Evolutionary conservation across 495 filamentous ascomycete species (phyloP), one percentile per base, ranked within the genome.

Genomic region (Glarea lozoyensis): DNA sequence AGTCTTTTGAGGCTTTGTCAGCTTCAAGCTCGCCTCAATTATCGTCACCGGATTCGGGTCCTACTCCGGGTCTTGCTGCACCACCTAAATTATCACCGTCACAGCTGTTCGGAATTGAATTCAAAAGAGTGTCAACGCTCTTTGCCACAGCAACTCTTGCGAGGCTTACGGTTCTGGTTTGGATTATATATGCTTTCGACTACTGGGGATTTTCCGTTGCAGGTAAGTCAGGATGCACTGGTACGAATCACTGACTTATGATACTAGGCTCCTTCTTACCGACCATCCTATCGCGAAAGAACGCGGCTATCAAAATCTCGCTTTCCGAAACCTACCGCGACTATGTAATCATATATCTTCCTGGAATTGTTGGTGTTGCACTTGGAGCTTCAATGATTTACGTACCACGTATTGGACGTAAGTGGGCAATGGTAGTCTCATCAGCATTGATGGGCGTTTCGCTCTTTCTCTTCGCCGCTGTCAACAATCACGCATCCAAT

Each of bases 341-440:
- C 38, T 69, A 67, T 45, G 46, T 70, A 16, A 63, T 61, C 45
- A 70, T 69, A 22, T 70, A 69, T 49, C 45, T 61, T 22, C 64
- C 63, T 12, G 67, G 67, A 12, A 60, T 66, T 25, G 46, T 65
- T 2, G 65, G 67, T 34, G 67, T 69, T 19, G 15, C 64, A 2
- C 50, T 70, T 4, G 67, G 67, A 13, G 46, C 60, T 2, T 21
- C 61, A 5, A 58, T 65, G 50, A 65, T 69, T 46, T 42, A 47
- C 11, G 46, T 67, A 15, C 65, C 64, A 10, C 46, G 41, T 11
- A 32, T 70, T 23, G 67, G 66, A 17, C 63, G 65, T 19, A 62
- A 67, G 53, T 60, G 53, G 56, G 62, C 64, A 37, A 69, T 72
- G 66, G 56, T 68, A 21, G 43, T 64, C 29, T 66, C 65, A 6